A percentile compares a stretch with the other conserved stretches of the same genome.
These are phyloP conservation scores for Tuber brumale DNA, from an alignment of 495 filamentous ascomycete genomes.

Conservation along the genomic window DNA sequence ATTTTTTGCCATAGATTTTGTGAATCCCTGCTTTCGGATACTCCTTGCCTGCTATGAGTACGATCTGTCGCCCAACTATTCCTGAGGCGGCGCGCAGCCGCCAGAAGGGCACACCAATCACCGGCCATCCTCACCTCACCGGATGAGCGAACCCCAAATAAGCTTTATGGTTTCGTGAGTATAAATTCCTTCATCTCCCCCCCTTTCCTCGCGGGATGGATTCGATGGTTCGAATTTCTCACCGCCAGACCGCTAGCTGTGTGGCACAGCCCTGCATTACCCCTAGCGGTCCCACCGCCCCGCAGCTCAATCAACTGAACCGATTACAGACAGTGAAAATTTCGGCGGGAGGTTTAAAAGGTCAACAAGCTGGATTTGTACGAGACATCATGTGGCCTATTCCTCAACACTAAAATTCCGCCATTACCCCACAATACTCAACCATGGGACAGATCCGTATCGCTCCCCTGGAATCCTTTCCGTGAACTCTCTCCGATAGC, in stretches of 20 bases:
- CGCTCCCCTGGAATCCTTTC: constrained; percentile 3
- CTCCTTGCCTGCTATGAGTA: background rate
- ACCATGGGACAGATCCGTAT: constrained; percentile 6
- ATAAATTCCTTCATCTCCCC: background rate
- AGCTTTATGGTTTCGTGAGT: background rate
- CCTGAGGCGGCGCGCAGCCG: background rate
- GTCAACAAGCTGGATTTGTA: background rate
- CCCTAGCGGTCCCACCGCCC: background rate
- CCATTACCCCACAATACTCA: background rate
- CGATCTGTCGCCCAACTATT: background rate
- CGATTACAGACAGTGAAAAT: background rate
- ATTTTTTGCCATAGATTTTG: constrained; percentile 1
- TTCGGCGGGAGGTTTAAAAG: background rate
- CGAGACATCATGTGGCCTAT: background rate
- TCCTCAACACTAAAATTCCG: background rate
- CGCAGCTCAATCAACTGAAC: background rate
- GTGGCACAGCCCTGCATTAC: background rate
- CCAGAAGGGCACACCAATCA: background rate
- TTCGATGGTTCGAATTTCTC: background rate
- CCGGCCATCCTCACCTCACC: background rate
- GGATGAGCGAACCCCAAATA: background rate
- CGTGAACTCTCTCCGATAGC: constrained; percentile 6
- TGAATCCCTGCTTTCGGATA: background rate
- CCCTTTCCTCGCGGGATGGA: background rate
- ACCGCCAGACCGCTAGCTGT: background rate